These are phyloP conservation scores for Rutstroemia sydowiana DNA, from an alignment of 2,329 filamentous ascomycete species.

Conservation along the genomic window DNA sequence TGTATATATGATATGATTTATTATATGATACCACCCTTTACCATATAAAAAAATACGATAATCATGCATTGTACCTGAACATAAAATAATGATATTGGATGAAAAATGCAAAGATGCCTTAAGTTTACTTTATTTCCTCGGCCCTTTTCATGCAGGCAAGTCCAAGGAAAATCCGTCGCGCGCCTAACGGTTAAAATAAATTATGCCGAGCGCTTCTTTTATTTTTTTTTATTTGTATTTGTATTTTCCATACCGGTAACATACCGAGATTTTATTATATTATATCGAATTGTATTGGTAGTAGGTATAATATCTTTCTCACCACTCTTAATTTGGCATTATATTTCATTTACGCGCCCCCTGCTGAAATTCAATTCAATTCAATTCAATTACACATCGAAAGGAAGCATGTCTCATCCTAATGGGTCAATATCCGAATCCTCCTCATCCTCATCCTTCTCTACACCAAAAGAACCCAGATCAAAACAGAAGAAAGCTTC, in stretches of 20 bases:
- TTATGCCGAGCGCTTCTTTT: background rate
- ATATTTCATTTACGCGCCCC: background rate
- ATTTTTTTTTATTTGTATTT: constrained; percentile 1
- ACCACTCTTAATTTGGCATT: background rate
- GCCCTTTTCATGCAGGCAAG: background rate
- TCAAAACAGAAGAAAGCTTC: background rate
- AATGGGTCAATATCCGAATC: background rate
- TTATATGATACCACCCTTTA: background rate
- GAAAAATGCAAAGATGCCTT: constrained; percentile 3
- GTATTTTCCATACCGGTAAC: too few relatives aligned
- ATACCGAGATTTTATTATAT: too few relatives aligned
- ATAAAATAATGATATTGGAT: background rate
- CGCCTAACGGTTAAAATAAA: background rate
- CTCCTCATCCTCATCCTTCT: background rate
- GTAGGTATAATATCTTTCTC: background rate
- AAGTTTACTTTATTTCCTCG: background rate
- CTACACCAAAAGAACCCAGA: too few relatives aligned
- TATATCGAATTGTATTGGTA: too few relatives aligned
- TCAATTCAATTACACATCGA: too few relatives aligned
- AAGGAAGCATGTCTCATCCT: background rate
- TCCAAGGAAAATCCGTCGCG: background rate
- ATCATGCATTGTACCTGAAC: constrained; percentile 6
- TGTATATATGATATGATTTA: background rate
- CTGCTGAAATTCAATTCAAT: background rate
- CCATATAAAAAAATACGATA: background rate